Evolutionary conservation across 1,284 basidiomycete genomes (phyloP), one percentile per base, ranked within the genome.

Genomic region (Phellopilus nigrolimitatus): DNA sequence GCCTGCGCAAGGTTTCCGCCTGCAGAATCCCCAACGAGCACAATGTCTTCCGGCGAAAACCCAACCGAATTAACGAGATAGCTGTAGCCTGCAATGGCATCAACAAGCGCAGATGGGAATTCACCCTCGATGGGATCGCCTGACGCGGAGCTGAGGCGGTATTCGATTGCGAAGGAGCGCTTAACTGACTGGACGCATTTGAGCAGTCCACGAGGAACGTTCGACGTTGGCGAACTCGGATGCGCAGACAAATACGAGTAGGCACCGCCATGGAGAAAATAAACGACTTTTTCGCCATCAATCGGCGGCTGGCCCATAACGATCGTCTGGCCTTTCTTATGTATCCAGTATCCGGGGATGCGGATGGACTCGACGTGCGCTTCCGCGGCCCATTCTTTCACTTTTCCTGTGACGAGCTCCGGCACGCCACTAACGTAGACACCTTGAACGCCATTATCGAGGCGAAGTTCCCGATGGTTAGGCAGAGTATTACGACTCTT

Each of bases 291-390:
- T 59, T 82, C 78, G 21, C 69, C 74, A 1, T 68, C 66, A 31
- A 59, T 61, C 2, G 75, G 68, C 2, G 68, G 57, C 30, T 72
- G 60, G 4, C 66, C 68, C 21, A 67, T 61, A 17, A 60, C 56
- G 31, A 71, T 66, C 8, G 63, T 57, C 1, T 59, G 55, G 2
- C 69, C 72, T 22, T 65, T 61, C 59, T 71, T 72, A 61, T 74
- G 70, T 27, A 71, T 64, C 79, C 80, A 82, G 58, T 82, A 83
- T 2, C 78, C 80, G 4, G 80, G 75, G 30, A 82, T 70, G 19
- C 67, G 68, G 27, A 68, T 60, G 0, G 74, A 64, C 2, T 62
- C 47, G 15, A 81, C 73, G 4, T 65, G 60, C 6, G 73, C 68
- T n/a, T 64, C 60, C 9, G 63, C 60, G 6, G 74, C 71, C 68